Percentiles rank a stretch among this genome's conserved stretches.
These are phyloP conservation scores for Mariannaea elegans DNA, from an alignment of 2,329 filamentous ascomycete genomes.

Conservation along the genomic window DNA sequence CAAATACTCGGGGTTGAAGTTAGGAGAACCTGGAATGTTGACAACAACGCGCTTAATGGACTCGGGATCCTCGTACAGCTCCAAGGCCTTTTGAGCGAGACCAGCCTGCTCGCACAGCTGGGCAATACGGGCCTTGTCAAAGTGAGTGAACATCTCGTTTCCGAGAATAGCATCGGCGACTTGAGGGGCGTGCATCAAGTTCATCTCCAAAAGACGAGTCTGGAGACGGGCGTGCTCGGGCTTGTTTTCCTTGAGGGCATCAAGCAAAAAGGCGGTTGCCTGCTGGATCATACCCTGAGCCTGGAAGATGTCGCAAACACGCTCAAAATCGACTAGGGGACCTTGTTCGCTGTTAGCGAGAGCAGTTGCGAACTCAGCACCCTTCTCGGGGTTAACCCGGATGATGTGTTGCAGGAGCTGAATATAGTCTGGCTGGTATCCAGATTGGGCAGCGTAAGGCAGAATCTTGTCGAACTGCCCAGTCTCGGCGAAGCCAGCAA, in stretches of 20 bases:
- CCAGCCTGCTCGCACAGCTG: slow-evolving; percentile 93
- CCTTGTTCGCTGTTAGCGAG: slow-evolving; percentile 90
- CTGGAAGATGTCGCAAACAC: slow-evolving; percentile 97
- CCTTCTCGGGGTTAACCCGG: slow-evolving; percentile 90
- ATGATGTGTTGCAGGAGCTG: slow-evolving; percentile 92
- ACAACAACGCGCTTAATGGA: slow-evolving; percentile 90
- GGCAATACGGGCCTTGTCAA: slow-evolving; percentile 89
- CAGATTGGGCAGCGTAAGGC: slow-evolving; percentile 83
- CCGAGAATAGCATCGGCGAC: slow-evolving; percentile 97
- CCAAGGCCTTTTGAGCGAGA: slow-evolving; percentile 84
- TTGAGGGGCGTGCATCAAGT: slow-evolving; percentile 93
- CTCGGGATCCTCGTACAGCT: slow-evolving; percentile 92
- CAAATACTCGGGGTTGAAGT: slow-evolving; percentile 91
- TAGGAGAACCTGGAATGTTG: slow-evolving; percentile 82
- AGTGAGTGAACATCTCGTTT: slow-evolving; percentile 98
- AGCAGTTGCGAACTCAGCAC: slow-evolving; percentile 91
- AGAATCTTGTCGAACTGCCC: slow-evolving; percentile 98
- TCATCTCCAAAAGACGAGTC: slow-evolving; percentile 97
- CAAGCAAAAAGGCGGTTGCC: slow-evolving; percentile 96
- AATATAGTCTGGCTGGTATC: slow-evolving; percentile 96
- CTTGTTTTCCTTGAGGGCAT: slow-evolving; percentile 93
- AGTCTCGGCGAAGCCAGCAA: slow-evolving; percentile 93
- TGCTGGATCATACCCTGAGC: slow-evolving; percentile 98
- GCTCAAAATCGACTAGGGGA: slow-evolving; percentile 89
- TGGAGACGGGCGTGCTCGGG: slow-evolving; percentile 94